Base-by-base conservation (phyloP, 352 stramenopile genomes). In the Pythium phragmiticola region DNA sequence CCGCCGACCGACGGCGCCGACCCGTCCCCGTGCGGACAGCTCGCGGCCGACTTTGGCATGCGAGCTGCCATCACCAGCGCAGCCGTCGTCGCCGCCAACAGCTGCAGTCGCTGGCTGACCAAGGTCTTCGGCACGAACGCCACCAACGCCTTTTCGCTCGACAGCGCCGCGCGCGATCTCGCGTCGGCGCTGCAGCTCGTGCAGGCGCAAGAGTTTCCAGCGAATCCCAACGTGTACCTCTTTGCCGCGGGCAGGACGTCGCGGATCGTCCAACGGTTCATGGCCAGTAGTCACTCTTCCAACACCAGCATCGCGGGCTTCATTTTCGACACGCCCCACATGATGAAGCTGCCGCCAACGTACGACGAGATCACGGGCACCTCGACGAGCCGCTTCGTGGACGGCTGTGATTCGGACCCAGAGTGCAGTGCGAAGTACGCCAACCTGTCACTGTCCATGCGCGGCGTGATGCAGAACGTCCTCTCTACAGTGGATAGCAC, bases 241-340 rank as follows among this genome's bases (percentile, higher is more conserved):
- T 16, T 60, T 16, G 37, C 54, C 1, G 43, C 28, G n/a, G 54
- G 54, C 39, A 34, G 43, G 28, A 39, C 26, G 3, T 60, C 54
- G 3, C n/a, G 54, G 0, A 39, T 60, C 6, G 54, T 60, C 4
- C 39, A 60, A 16, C 54, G 54, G 9, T 28, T 52, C 23, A 41
- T 60, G 14, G 30, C 54, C 26, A 21, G 14, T 21, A 23, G 42
- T 17, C 26, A 43, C 4, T 17, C 14, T 23, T 41, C 43, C 17
- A 33, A 46, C 9, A 11, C 30, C 33, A 46, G 1, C 4, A n/a
- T 64, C 7, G 41, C 46, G 11, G 57, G 57, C 23, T 57, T 34
- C 48, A 58, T 65, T 36, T 65, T 65, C n/a, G 58, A 65, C 28
- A 65, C 58, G 3, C 58, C 58, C 5, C 48, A 65, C 39, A 21